These are phyloP conservation scores for Crinitomyces ghanaensis DNA, from an alignment of 805 yeast species.

Conservation along the genomic window DNA sequence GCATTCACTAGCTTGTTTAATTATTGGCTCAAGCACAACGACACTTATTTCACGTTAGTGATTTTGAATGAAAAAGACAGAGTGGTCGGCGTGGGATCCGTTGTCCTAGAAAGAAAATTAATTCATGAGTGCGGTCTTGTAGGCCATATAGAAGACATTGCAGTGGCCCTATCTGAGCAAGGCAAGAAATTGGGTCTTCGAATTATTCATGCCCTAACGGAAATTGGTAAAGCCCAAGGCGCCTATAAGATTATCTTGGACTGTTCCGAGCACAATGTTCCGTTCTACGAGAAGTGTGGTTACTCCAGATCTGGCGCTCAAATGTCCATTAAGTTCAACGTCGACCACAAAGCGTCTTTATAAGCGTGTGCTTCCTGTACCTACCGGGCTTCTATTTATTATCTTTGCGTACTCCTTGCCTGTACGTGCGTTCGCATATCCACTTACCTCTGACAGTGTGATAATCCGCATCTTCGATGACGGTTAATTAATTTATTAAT, in stretches of 20 bases:
- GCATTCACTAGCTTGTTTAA: slow-evolving; percentile 41
- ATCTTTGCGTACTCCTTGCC: too few relatives aligned
- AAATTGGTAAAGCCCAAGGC: slow-evolving; percentile 46
- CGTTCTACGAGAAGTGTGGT: slow-evolving; percentile 85
- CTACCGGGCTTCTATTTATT: slow-evolving; percentile 1
- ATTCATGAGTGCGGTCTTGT: slow-evolving; percentile 78
- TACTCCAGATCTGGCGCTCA: slow-evolving; percentile 36
- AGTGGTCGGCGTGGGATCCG: slow-evolving; percentile 76
- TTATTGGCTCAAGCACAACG: slow-evolving; percentile 43
- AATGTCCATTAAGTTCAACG: slow-evolving; percentile 22
- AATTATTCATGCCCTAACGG: slow-evolving; percentile 50
- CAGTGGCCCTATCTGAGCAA: slow-evolving; percentile 63
- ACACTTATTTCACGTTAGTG: slow-evolving; percentile 58
- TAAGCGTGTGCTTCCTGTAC: slow-evolving; percentile 4
- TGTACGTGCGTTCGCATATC: too few relatives aligned
- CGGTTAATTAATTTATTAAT: not conserved
- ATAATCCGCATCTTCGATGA: slow-evolving; percentile 2
- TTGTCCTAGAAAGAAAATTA: slow-evolving; percentile 64
- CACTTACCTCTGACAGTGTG: too few relatives aligned
- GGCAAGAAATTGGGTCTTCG: slow-evolving; percentile 71
- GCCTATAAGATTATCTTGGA: slow-evolving; percentile 87
- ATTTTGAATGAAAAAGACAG: slow-evolving; percentile 40
- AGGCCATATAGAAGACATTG: slow-evolving; percentile 93
- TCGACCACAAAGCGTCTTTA: slow-evolving; percentile 11
- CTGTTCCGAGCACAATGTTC: slow-evolving; percentile 72